phyloP scores from a whole-genome alignment of 768 basidiomycete genomes.

The Lactarius akahatsu region DNA sequence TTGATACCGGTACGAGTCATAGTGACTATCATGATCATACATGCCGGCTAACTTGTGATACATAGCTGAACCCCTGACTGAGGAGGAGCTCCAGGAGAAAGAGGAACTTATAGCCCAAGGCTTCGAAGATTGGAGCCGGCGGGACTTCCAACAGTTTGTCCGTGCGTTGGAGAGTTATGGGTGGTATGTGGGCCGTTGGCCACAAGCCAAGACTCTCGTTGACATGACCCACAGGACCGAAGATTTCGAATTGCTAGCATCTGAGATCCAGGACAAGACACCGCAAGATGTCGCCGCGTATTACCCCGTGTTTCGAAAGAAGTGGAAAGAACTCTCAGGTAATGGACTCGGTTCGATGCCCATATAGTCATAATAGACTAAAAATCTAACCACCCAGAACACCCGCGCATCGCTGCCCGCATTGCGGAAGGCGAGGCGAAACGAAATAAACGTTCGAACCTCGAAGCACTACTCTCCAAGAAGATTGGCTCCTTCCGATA shows the following conservation, averaged over 20 bases:
- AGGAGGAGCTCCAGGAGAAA: slow-evolving; percentile 81
- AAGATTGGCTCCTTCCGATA: slow-evolving; percentile 83
- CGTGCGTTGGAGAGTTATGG: slow-evolving; percentile 77
- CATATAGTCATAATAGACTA: not conserved
- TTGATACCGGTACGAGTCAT: slow-evolving; percentile 67
- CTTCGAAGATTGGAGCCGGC: slow-evolving; percentile 88
- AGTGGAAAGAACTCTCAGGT: slow-evolving; percentile 85
- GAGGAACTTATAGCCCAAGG: slow-evolving; percentile 74
- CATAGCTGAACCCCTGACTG: slow-evolving; percentile 83
- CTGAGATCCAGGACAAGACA: slow-evolving; percentile 83
- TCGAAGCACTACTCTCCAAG: slow-evolving; percentile 71
- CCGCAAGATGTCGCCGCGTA: slow-evolving; percentile 76
- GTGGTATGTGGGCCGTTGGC: slow-evolving; percentile 50
- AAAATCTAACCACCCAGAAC: slow-evolving; percentile 46
- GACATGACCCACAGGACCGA: slow-evolving; percentile 50
- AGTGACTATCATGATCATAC: too few relatives aligned
- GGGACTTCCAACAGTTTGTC: slow-evolving; percentile 92
- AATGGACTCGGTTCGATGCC: slow-evolving; percentile 2
- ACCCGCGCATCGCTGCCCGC: slow-evolving; percentile 76
- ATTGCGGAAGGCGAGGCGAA: slow-evolving; percentile 89
- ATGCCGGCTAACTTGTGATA: slow-evolving; percentile 1
- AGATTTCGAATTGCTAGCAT: slow-evolving; percentile 64
- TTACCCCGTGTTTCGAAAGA: slow-evolving; percentile 81
- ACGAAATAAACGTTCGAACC: slow-evolving; percentile 80
- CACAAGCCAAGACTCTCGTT: not conserved